Evolutionary conservation across 2,329 filamentous ascomycete species (phyloP).

Genomic region (Beauveria asiatica): DNA sequence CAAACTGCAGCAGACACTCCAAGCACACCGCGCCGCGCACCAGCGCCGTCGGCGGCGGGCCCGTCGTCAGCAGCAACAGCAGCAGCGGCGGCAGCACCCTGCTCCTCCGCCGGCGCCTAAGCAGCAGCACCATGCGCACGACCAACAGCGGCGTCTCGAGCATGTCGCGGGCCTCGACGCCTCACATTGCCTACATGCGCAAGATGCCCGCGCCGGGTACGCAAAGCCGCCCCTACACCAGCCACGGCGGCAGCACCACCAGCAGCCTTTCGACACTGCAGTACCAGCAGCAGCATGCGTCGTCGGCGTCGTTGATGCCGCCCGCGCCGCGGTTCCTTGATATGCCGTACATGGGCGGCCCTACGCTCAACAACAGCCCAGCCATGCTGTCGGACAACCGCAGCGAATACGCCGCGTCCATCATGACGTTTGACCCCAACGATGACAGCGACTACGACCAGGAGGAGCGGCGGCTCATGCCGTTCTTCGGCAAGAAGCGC

Average conservation of each 20-base stretch:
- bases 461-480: conserved; percentile 46
- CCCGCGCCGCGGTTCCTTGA: neutral
- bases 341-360: neutral
- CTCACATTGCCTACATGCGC: neutral
- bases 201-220: neutral
- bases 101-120: neutral
- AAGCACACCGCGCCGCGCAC: neutral
- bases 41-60: neutral
- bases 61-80: neutral
- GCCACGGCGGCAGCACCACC: neutral
- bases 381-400: neutral
- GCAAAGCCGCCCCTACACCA: neutral
- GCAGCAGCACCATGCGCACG: neutral
- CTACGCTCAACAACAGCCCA: neutral
- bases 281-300: neutral
- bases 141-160: neutral
- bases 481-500: conserved; percentile 33
- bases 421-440: conserved; percentile 27
- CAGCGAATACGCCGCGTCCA: neutral
- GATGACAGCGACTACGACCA: conserved; percentile 35
- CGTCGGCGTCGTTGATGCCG: neutral
- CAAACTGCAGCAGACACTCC: too few species aligned
- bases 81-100: neutral
- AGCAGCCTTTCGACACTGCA: neutral
- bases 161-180: neutral